Conservation (phyloP, 257 asterid genomes). For the Schizonepeta tenuifolia region DNA sequence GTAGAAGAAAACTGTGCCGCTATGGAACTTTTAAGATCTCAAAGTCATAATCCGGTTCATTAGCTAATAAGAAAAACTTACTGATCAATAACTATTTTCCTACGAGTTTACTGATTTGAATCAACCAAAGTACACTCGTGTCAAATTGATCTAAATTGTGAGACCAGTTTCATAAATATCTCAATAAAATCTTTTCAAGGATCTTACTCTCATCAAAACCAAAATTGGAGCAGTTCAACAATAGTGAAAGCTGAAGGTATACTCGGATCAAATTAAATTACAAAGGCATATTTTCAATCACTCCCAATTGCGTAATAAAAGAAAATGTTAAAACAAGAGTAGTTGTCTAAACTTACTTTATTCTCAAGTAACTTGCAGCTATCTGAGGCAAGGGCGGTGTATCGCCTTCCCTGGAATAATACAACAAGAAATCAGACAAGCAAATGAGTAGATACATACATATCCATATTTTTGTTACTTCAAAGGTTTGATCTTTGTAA, state of each 20-base stretch:
- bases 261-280: conserved; percentile 4
- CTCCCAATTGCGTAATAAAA: neutral
- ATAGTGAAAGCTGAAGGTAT: conserved; percentile 11
- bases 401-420: conserved; percentile 69
- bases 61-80: neutral
- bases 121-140: conserved; percentile 10
- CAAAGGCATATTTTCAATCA: conserved; percentile 15
- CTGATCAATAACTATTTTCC: neutral
- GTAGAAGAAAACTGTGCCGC: neutral
- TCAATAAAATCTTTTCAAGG: neutral
- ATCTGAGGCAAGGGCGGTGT: conserved; percentile 78
- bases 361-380: conserved; percentile 83
- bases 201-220: conserved; percentile 7
- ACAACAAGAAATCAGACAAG: conserved; percentile 37
- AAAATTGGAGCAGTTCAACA: conserved; percentile 10
- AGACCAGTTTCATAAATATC: conserved; percentile 24
- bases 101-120: conserved; percentile 8
- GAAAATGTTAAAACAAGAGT: conserved; percentile 14
- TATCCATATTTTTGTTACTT: conserved; percentile 10
- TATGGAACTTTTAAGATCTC: neutral
- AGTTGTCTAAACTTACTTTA: conserved; percentile 63
- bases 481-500: conserved; percentile 22
- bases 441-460: conserved; percentile 21
- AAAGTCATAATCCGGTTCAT: conserved; percentile 5
- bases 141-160: neutral